phyloP scores from a whole-genome alignment of 371 early-diverging fungal genomes.

The Mortierella sp. region DNA sequence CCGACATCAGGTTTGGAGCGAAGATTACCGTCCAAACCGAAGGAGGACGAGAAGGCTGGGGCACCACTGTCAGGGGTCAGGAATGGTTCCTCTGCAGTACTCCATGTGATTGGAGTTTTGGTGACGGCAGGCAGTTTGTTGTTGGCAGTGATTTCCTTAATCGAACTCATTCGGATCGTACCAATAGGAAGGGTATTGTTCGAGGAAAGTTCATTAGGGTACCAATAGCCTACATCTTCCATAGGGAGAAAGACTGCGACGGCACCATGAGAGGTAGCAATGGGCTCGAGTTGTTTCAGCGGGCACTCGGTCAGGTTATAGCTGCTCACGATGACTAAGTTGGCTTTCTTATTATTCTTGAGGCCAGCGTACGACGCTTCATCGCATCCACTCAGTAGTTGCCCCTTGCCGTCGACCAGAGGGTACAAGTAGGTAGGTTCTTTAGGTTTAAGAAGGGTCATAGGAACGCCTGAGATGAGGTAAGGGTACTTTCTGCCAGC shows the following conservation, averaged over 20 bases:
- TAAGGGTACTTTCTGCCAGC: slow-evolving; percentile 6
- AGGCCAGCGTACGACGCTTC: no score
- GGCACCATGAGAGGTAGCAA: slow-evolving; percentile 68
- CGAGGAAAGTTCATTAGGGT: slow-evolving; percentile 47
- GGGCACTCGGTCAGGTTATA: no score
- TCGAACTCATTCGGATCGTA: slow-evolving; percentile 54
- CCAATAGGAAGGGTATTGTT: slow-evolving; percentile 40
- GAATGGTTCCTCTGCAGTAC: no score
- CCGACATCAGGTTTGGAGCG: no score
- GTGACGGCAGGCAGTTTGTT: slow-evolving; percentile 13
- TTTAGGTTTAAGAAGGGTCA: slow-evolving; percentile 5
- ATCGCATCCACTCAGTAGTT: no score
- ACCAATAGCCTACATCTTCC: slow-evolving; percentile 58
- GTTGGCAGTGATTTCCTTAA: slow-evolving; percentile 14
- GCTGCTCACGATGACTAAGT: slow-evolving; percentile 62
- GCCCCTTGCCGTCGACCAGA: no score
- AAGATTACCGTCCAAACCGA: no score
- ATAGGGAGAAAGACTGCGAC: slow-evolving; percentile 63
- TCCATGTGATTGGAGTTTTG: no score
- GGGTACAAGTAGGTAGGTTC: no score
- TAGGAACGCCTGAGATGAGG: no score
- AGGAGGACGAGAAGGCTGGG: slow-evolving; percentile 62
- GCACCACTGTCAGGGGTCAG: slow-evolving; percentile 59
- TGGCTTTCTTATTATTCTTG: slow-evolving; percentile 12
- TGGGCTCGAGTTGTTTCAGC: no score